Evolutionary conservation across 169 alveolate genomes (phyloP), one percentile per base, ranked within the genome.

Genomic region (Babesia gibsoni): DNA sequence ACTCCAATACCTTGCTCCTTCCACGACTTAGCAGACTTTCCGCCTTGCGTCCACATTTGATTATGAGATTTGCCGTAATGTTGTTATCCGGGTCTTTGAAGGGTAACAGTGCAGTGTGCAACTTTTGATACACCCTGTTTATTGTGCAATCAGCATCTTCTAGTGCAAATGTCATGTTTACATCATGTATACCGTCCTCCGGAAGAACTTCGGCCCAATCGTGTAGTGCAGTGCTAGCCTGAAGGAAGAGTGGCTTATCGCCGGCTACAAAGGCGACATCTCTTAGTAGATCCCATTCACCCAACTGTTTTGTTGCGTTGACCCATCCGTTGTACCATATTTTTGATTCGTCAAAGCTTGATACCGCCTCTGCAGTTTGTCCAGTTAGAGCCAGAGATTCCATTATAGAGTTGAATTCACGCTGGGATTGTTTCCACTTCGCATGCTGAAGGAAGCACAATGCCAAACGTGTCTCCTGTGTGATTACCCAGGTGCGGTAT

Each of bases 311-410:
- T 22, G 84, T 85, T 16, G 84, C 80, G 23, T 84, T 39, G 43
- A 83, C 83, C 91, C 91, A 85, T 27, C 88, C 83, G 58, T 77
- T 85, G 46, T 67, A 82, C 91, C 91, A 85, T 49, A 85, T 52
- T 35, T 77, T 82, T 22, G 91, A 77, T 30, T 77, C 86, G 82
- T 77, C 86, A 27, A 77, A 77, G 52, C 82, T 54, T 9, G 86
- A 67, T n/a, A 77, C 86, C 4, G 86, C 72, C 64, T 77, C 86
- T 2, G 86, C 74, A 5, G 86, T 58, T 33, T 77, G 86, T 1
- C 86, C 86, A n/a, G 86, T 42, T 22, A 33, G 36, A 4, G 73
- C 70, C 32, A 77, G 32, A 1, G 67, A 58, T n/a, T 67, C 82
- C 80, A 77, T 68, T 16, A 77, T 67, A 23, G 67, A 50, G 68